phyloP scores from a whole-genome alignment of 176 grass and related monocot genomes.

The Cenchrus fungigraminus region DNA sequence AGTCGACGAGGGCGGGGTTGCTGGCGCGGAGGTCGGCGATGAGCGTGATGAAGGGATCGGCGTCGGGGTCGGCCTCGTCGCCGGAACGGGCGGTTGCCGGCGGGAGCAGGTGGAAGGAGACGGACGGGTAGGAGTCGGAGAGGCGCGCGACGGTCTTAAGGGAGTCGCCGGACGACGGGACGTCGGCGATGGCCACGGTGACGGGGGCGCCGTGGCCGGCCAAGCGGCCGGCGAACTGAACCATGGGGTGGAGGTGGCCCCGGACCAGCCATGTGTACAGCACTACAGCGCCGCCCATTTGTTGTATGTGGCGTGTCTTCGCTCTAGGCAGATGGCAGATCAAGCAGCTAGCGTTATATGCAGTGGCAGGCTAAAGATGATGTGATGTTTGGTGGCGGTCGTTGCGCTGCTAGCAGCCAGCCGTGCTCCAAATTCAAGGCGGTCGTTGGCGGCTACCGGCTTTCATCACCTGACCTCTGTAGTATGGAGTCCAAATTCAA shows the following conservation, averaged over 20 bases:
- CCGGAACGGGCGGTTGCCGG: background rate
- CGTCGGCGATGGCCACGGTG: conserved; percentile 49
- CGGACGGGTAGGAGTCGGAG: conserved; percentile 39
- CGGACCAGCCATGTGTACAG: conserved; percentile 60
- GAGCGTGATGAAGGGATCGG: conserved; percentile 44
- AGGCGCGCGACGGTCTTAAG: background rate
- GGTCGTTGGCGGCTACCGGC: too few species aligned
- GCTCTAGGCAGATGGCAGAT: too few species aligned
- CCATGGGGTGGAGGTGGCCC: conserved; percentile 63
- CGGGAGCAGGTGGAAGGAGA: conserved; percentile 53
- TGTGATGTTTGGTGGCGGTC: background rate
- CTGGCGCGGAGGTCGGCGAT: conserved; percentile 44
- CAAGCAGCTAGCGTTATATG: too few species aligned
- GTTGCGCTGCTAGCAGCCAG: background rate
- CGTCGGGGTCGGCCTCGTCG: conserved; percentile 19
- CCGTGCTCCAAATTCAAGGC: too few species aligned
- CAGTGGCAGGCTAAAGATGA: too few species aligned
- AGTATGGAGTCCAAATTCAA: too few species aligned
- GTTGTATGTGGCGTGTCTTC: background rate
- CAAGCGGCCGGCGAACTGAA: conserved; percentile 50
- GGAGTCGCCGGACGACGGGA: conserved; percentile 39
- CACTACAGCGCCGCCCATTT: conserved; percentile 47
- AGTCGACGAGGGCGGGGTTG: conserved; percentile 36
- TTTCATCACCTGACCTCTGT: too few species aligned
- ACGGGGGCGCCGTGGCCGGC: conserved; percentile 28